Percentiles rank a stretch among this genome's conserved stretches.
These are phyloP conservation scores for Macrocybe gigantea DNA, from an alignment of 768 basidiomycete genomes.

Conservation along the genomic window DNA sequence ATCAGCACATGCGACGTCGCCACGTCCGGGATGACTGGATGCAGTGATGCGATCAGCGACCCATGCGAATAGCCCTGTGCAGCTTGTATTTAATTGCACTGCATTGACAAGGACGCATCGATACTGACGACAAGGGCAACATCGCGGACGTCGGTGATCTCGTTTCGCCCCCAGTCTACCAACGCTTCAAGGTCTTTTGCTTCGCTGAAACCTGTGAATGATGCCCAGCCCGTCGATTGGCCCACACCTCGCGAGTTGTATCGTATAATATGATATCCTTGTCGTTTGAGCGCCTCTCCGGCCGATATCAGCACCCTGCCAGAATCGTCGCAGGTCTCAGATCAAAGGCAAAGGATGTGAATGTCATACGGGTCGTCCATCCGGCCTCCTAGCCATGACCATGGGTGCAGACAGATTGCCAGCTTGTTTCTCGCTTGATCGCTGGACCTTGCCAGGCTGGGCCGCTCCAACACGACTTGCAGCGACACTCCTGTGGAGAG, in stretches of 20 bases:
- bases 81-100: background rate
- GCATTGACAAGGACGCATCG: background rate
- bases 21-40: constrained; percentile 46
- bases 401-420: constrained; percentile 76
- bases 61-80: constrained; percentile 81
- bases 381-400: constrained; percentile 78
- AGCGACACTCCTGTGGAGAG: no score
- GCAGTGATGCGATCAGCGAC: constrained; percentile 63
- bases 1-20: constrained; percentile 62
- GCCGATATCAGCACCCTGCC: constrained; percentile 42
- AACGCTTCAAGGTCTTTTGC: constrained; percentile 63
- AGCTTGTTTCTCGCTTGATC: constrained; percentile 28
- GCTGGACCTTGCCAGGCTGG: no score
- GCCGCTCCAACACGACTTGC: no score
- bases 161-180: constrained; percentile 46
- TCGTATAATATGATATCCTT: constrained; percentile 52
- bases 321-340: background rate
- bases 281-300: constrained; percentile 30
- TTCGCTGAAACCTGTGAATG: constrained; percentile 68
- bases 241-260: constrained; percentile 83
- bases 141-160: constrained; percentile 35
- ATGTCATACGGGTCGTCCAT: constrained; percentile 70
- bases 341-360: constrained; percentile 1
- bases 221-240: constrained; percentile 63
- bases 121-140: constrained; percentile 56